These are phyloP conservation scores for Peronospora belbahrii DNA, from an alignment of 352 stramenopile genomes.

Conservation along the genomic window DNA sequence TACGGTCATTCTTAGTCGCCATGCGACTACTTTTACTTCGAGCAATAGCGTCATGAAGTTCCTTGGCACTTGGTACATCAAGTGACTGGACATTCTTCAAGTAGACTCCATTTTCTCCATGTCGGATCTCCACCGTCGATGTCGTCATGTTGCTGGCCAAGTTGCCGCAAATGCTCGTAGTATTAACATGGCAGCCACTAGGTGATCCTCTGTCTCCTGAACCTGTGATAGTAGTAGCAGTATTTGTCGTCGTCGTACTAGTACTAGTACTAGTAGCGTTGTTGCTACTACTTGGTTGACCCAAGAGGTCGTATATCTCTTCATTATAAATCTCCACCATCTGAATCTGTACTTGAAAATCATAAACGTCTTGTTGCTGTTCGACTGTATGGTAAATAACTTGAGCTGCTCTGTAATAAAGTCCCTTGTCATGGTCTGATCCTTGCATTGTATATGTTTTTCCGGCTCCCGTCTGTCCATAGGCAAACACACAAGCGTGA, in stretches of 20 bases:
- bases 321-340: constrained; percentile 87
- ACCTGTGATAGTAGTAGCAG: neutral
- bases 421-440: constrained; percentile 31
- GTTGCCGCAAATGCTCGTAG: constrained; percentile 30
- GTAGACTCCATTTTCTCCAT: constrained; percentile 59
- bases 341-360: constrained; percentile 43
- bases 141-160: constrained; percentile 1
- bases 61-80: constrained; percentile 21
- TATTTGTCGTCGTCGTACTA: neutral
- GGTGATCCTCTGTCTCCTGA: constrained; percentile 20
- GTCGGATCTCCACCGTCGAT: constrained; percentile 57
- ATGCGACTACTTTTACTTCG: constrained; percentile 29
- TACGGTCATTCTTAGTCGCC: constrained; percentile 28
- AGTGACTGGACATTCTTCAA: constrained; percentile 57
- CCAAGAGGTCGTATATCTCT: constrained; percentile 73
- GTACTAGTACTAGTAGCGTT: neutral
- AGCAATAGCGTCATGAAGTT: constrained; percentile 34
- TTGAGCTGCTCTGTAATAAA: constrained; percentile 37
- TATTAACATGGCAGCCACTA: constrained; percentile 42
- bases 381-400: constrained; percentile 33
- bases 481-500: constrained; percentile 93
- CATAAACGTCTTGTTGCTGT: constrained; percentile 42
- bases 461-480: constrained; percentile 77
- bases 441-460: constrained; percentile 38
- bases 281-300: neutral